Base-by-base conservation (phyloP, 1,139 yeast species). In the Lodderomyces beijingensis region DNA sequence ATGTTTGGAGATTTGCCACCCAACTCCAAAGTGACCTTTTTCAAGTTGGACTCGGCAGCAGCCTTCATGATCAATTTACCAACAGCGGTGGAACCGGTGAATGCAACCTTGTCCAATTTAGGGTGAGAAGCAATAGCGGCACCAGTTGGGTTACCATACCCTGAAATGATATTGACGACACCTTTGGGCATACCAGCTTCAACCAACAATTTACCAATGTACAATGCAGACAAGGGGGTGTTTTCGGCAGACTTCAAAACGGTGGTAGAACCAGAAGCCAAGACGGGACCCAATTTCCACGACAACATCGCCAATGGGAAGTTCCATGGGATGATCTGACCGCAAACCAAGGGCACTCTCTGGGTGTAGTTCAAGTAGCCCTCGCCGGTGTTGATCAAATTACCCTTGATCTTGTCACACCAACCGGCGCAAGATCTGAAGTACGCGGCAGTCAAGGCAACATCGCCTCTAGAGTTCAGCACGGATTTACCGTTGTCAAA, bases 1-100 rank as follows among this genome's bases (percentile, higher is more conserved):
- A 84, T 76, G 61, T 81, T 79, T 49, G 94, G 89, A 33, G 91
- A 82, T 66, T 84, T 84, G 51, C 94, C 94, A 50, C 94, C 94
- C 50, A 83, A 77, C 65, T 84, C 94, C 48, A 84, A 74, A 28
- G 94, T 83, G 35, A 82, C 84, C 62, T 81, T 80, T 70, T 83
- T 83, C 59, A 82, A 65, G 61, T 77, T 78, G 28, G 83, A 70
- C 42, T 55, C 57, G 32, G 89, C 81, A 49, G 88, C 84, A 46
- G 77, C 72, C 55, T 70, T 74, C 86, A 84, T 76, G 46, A 84
- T 80, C 48, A 64, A 67, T 54, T 82, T 78, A 55, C 95, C 95
- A 44, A 85, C 79, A 37, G 79, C 81, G 38, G 94, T 84, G 19
- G 93, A 83, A 48, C 94, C 94, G 32, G 94, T 84, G 62, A 84